phyloP scores from a whole-genome alignment of 768 basidiomycete species.

The Hygrophoropsis aurantiaca region DNA sequence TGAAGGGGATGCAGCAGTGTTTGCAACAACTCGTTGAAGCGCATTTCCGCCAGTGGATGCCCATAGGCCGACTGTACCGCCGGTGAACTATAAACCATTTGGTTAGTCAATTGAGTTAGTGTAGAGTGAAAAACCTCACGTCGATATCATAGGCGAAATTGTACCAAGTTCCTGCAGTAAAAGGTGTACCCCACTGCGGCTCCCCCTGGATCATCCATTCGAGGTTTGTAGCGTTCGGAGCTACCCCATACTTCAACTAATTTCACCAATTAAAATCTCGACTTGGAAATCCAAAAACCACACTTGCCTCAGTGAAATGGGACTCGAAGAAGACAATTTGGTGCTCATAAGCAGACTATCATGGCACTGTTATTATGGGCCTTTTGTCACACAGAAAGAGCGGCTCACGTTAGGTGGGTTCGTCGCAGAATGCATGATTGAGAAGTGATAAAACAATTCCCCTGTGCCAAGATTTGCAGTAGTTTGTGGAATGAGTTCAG shows the following conservation, averaged over 20 bases:
- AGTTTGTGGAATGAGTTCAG: conserved; percentile 40
- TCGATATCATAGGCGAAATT: conserved; percentile 70
- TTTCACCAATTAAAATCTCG: conserved; percentile 1
- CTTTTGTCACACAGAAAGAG: neutral
- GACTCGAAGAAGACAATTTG: conserved; percentile 65
- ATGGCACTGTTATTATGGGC: neutral
- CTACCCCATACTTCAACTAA: conserved; percentile 58
- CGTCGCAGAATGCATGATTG: conserved; percentile 45
- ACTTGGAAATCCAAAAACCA: neutral
- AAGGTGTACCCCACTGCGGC: conserved; percentile 50
- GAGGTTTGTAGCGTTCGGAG: conserved; percentile 46
- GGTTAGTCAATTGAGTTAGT: neutral
- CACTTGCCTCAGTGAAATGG: conserved; percentile 56
- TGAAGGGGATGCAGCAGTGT: conserved; percentile 47
- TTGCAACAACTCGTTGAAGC: conserved; percentile 48
- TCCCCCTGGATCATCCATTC: conserved; percentile 51
- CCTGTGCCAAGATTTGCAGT: conserved; percentile 55
- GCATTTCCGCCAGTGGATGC: conserved; percentile 49
- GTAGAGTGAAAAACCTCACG: conserved; percentile 29
- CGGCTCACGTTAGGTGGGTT: conserved; percentile 51
- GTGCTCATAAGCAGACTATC: conserved; percentile 53
- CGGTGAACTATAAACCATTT: conserved; percentile 43
- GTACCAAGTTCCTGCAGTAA: conserved; percentile 55
- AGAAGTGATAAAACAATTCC: conserved; percentile 64
- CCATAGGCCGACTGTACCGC: conserved; percentile 57